Conservation (phyloP, 129 eudicot genomes). For the Centella asiatica region DNA sequence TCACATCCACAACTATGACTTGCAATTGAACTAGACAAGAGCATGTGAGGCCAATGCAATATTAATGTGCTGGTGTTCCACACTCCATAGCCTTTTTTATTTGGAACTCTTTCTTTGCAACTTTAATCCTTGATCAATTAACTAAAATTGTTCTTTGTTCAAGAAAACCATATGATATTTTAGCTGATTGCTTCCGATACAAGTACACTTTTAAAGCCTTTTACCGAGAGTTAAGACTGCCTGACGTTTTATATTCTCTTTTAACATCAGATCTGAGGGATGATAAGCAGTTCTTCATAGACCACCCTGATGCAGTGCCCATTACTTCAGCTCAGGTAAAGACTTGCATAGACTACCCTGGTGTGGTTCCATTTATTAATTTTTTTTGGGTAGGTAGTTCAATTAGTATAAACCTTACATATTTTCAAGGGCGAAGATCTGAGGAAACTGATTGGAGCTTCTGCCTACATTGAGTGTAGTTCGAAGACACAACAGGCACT, state of each 20-base stretch:
- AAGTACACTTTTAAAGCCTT: no score
- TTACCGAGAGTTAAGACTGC: not conserved
- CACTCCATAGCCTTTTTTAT: no score
- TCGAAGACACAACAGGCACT: conserved; percentile 46
- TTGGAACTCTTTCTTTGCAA: no score
- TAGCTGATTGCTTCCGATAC: no score
- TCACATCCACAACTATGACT: no score
- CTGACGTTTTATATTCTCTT: not conserved
- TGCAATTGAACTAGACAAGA: not conserved
- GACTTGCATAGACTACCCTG: not conserved
- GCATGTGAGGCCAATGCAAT: not conserved
- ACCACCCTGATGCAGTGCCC: conserved; percentile 50
- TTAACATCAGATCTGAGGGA: conserved; percentile 34
- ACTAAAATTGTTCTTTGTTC: no score
- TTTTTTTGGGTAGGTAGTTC: not conserved
- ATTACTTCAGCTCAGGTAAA: conserved; percentile 43
- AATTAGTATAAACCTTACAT: no score
- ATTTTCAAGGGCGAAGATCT: conserved; percentile 40
- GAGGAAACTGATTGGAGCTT: conserved; percentile 42
- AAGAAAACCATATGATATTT: no score
- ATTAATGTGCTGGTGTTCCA: no score
- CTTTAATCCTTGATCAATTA: no score
- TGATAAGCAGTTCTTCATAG: conserved; percentile 39
- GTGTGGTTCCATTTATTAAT: no score
- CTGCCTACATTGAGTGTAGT: conserved; percentile 45